A percentile compares a stretch with the other conserved stretches of the same genome.
These are phyloP conservation scores for Xylaria curta DNA, from an alignment of 495 filamentous ascomycete genomes.

Conservation along the genomic window DNA sequence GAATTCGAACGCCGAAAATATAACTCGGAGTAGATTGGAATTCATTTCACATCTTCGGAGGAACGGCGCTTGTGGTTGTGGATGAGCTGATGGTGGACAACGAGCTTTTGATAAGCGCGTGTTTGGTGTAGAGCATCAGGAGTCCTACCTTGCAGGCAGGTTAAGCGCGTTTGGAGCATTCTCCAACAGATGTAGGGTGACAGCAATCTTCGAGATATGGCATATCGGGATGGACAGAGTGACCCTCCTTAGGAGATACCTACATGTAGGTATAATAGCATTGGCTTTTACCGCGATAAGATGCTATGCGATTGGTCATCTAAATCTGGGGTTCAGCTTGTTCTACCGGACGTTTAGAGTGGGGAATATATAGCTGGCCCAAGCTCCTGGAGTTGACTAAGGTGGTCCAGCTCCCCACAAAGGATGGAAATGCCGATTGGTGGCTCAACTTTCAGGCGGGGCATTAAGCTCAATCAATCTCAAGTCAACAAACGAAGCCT, in stretches of 20 bases:
- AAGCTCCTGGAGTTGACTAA: conserved; percentile 5
- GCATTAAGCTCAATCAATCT: not conserved
- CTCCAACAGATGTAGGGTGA: conserved; percentile 4
- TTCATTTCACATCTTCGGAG: not conserved
- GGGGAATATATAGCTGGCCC: conserved; percentile 5
- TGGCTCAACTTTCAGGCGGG: not conserved
- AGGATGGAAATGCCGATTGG: conserved; percentile 18
- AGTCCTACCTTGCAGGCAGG: not conserved
- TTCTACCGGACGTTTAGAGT: conserved; percentile 6
- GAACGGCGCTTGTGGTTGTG: conserved; percentile 3
- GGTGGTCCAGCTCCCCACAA: not conserved
- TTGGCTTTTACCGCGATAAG: not conserved
- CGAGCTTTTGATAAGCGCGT: conserved; percentile 12
- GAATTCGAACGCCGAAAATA: not conserved
- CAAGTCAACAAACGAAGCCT: conserved; percentile 13
- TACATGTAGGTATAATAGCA: too few relatives aligned
- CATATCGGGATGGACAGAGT: not conserved
- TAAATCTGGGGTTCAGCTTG: conserved; percentile 5
- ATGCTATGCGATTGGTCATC: not conserved
- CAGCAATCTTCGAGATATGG: not conserved
- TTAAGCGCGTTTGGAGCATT: conserved; percentile 12
- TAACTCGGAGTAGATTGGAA: not conserved
- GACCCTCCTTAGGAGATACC: not conserved
- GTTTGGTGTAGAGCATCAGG: not conserved
- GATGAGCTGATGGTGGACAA: not conserved